Evolutionary conservation across 1,139 yeast genomes (phyloP), one percentile per base, ranked within the genome.

Genomic region (Ogataea hybrid): DNA sequence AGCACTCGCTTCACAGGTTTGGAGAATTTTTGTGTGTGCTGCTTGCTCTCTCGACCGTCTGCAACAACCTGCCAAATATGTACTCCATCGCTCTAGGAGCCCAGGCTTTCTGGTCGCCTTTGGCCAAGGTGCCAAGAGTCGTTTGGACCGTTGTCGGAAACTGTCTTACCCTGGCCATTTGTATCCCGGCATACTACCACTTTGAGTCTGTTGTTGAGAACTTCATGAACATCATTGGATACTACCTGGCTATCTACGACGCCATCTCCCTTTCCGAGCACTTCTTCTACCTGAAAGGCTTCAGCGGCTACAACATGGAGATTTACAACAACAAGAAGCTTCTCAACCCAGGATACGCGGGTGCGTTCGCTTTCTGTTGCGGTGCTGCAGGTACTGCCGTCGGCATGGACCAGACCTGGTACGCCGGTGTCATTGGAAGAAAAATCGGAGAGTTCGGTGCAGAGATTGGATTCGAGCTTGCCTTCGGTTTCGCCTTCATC

Each of bases 61-160:
- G 96, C 54, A 88, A 88, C 73, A 88, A 88, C 68, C 77, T 88
- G 61, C 96, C 96, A 61, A 89, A 88, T 71, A 81, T 88, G 83
- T 89, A 89, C 71, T 86, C 96, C 15, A 77, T 87, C 58, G 90
- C 87, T 23, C 71, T 89, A 54, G 81, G 90, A 51, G 88, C 89
- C 18, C 96, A 88, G 69, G 79, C 95, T 22, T 70, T 85, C 54
- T 84, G 90, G 86, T 75, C 84, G 37, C 77, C 76, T 48, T 75
- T 88, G 57, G 69, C 79, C 39, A 75, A 71, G 58, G 71, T 89
- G 45, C 97, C 96, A 55, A 79, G 96, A 70, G 74, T 82, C 39
- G 59, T 81, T 38, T 89, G 96, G 96, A 82, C 95, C 39, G 56
- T 84, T 42, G 62, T 72, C 39, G 95, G 94, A 59, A 83, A 86